These are phyloP conservation scores for Cercospora sp. DNA, from an alignment of 2,329 filamentous ascomycete genomes.

Conservation along the genomic window DNA sequence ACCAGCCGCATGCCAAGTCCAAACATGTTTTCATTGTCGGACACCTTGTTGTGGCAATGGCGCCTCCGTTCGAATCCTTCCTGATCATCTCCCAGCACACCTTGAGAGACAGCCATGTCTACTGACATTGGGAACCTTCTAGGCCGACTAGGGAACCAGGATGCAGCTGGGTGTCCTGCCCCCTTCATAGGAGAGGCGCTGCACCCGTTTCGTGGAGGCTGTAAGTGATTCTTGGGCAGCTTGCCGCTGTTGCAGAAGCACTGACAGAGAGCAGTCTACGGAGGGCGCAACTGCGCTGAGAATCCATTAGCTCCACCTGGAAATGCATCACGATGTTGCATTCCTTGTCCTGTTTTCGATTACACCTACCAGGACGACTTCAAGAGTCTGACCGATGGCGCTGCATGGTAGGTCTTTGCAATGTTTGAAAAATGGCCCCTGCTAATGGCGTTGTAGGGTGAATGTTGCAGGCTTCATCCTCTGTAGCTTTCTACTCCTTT, in stretches of 20 bases:
- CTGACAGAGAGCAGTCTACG: conserved; percentile 20
- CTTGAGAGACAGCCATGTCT: background rate
- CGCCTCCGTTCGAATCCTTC: background rate
- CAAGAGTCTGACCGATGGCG: conserved; percentile 59
- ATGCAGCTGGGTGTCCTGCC: conserved; percentile 31
- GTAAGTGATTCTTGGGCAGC: conserved; percentile 21
- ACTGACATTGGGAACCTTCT: conserved; percentile 7
- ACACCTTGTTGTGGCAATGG: background rate
- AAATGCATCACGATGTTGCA: conserved; percentile 61
- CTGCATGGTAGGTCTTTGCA: conserved; percentile 57
- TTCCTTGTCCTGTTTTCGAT: conserved; percentile 80
- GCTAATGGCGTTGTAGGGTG: conserved; percentile 52
- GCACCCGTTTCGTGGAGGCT: conserved; percentile 31
- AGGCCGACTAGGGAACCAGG: conserved; percentile 22
- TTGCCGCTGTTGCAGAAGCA: background rate
- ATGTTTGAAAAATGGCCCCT: background rate
- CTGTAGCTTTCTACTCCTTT: conserved; percentile 71
- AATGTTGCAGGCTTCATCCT: conserved; percentile 69
- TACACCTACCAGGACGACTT: conserved; percentile 64
- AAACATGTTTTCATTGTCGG: background rate
- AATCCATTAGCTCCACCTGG: conserved; percentile 29
- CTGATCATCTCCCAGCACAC: background rate
- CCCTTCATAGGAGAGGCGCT: conserved; percentile 33
- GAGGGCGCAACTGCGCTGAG: conserved; percentile 32
- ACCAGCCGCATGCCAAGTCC: conserved; percentile 1